Conservation (phyloP, 306 rosid genomes). For the Prosopis cineraria region DNA sequence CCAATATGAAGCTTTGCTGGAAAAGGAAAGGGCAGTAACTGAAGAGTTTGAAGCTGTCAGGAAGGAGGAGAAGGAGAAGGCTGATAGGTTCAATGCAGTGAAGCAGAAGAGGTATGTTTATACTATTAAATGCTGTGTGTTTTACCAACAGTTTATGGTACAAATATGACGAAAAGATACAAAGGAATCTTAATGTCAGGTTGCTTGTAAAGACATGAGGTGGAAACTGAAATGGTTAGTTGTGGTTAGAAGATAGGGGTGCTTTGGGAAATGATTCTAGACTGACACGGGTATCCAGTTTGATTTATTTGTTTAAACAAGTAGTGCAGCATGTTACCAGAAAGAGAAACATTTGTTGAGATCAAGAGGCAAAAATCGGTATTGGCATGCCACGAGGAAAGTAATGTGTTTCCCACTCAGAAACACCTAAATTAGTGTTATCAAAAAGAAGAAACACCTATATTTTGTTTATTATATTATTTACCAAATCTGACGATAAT, state of each 20-base stretch:
- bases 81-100: conserved; percentile 71
- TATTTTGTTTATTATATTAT: too few species aligned
- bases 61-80: conserved; percentile 79
- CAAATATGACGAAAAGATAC: not conserved
- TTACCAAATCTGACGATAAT: not conserved
- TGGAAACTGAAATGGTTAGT: conserved; percentile 1
- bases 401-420: not conserved
- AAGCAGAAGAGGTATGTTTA: conserved; percentile 75
- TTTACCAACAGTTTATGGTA: conserved; percentile 10
- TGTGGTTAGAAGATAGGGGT: too few species aligned
- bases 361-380: not conserved
- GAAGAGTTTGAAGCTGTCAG: conserved; percentile 90
- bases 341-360: not conserved
- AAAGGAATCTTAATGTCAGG: not conserved
- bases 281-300: not conserved
- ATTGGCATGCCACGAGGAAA: not conserved
- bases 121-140: conserved; percentile 18
- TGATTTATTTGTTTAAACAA: not conserved
- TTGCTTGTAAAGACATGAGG: not conserved
- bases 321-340: not conserved
- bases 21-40: conserved; percentile 76
- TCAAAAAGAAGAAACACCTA: too few species aligned
- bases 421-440: not conserved
- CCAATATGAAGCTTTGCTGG: conserved; percentile 84
- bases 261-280: not conserved